phyloP scores from a whole-genome alignment of 768 basidiomycete genomes.

The Phylloporus rhodoxanthus region DNA sequence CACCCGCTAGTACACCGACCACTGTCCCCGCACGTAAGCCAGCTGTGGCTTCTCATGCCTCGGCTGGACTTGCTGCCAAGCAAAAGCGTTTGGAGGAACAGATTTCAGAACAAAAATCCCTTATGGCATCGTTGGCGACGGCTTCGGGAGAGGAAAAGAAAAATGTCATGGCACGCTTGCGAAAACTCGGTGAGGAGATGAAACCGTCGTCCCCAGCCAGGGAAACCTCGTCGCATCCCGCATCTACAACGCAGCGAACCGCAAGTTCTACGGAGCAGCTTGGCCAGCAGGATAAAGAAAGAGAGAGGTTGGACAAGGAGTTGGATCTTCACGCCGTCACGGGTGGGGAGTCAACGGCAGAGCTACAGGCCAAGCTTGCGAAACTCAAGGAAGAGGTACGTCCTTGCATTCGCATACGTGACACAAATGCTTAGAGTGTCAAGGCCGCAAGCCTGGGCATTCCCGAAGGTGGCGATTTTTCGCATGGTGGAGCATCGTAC shows the following conservation, averaged over 20 bases:
- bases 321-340: conserved; percentile 56
- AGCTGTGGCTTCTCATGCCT: conserved; percentile 29
- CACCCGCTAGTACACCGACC: conserved; percentile 35
- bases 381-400: conserved; percentile 75
- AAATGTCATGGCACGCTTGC: conserved; percentile 66
- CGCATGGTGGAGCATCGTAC: conserved; percentile 36
- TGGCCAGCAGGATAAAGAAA: conserved; percentile 51
- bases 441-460: conserved; percentile 76
- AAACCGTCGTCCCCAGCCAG: conserved; percentile 34
- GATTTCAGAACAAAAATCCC: conserved; percentile 81
- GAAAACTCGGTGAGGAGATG: conserved; percentile 78
- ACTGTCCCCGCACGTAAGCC: conserved; percentile 34
- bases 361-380: conserved; percentile 67
- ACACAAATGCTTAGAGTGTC: conserved; percentile 7
- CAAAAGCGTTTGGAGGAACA: conserved; percentile 74
- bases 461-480: conserved; percentile 39
- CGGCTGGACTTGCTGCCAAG: conserved; percentile 60
- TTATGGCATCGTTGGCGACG: conserved; percentile 65
- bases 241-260: conserved; percentile 21
- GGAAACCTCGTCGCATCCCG: conserved; percentile 25
- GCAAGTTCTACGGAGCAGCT: conserved; percentile 24
- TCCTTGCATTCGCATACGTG: conserved; percentile 5
- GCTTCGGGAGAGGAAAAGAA: conserved; percentile 72
- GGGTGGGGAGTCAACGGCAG: conserved; percentile 52
- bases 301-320: conserved; percentile 74